phyloP scores from a whole-genome alignment of 2,329 filamentous ascomycete genomes.

The Colletotrichum cordylinicola region DNA sequence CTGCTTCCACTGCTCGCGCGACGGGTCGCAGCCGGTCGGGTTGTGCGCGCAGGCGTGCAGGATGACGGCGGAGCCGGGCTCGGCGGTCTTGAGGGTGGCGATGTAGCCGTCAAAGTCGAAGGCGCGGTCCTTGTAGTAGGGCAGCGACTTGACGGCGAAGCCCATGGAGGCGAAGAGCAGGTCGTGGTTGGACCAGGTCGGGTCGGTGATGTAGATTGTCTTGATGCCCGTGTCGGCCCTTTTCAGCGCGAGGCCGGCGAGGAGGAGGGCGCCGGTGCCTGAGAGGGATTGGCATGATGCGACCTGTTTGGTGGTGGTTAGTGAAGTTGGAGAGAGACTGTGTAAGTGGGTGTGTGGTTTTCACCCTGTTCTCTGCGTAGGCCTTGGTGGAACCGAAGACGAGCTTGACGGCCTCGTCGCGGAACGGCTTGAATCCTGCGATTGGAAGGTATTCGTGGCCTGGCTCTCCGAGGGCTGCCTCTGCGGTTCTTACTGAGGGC shows the following conservation, averaged over 20 bases:
- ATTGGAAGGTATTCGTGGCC: constrained; percentile 45
- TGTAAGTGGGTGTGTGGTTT: constrained; percentile 36
- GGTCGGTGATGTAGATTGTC: constrained; percentile 42
- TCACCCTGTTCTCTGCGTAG: constrained; percentile 31
- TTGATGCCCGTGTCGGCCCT: constrained; percentile 28
- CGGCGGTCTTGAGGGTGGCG: constrained; percentile 29
- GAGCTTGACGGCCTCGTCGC: constrained; percentile 35
- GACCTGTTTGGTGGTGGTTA: constrained; percentile 24
- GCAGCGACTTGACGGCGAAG: constrained; percentile 33
- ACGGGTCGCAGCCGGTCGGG: constrained; percentile 46
- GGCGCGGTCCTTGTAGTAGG: constrained; percentile 38
- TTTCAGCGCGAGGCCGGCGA: constrained; percentile 37
- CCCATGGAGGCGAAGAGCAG: constrained; percentile 39
- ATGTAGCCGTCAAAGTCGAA: constrained; percentile 39
- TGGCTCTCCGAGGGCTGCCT: constrained; percentile 21
- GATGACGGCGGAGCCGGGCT: constrained; percentile 32
- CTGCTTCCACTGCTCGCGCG: constrained; percentile 34
- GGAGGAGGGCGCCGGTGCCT: constrained; percentile 44
- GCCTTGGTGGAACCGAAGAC: constrained; percentile 32
- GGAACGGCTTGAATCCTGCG: constrained; percentile 35
- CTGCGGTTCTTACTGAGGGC: constrained; percentile 37
- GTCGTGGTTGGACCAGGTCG: constrained; percentile 48
- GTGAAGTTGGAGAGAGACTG: neutral
- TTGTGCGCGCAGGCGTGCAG: constrained; percentile 50
- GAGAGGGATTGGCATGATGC: constrained; percentile 43